Base-by-base conservation (phyloP, 768 basidiomycete genomes). In the Suillus sp. region DNA sequence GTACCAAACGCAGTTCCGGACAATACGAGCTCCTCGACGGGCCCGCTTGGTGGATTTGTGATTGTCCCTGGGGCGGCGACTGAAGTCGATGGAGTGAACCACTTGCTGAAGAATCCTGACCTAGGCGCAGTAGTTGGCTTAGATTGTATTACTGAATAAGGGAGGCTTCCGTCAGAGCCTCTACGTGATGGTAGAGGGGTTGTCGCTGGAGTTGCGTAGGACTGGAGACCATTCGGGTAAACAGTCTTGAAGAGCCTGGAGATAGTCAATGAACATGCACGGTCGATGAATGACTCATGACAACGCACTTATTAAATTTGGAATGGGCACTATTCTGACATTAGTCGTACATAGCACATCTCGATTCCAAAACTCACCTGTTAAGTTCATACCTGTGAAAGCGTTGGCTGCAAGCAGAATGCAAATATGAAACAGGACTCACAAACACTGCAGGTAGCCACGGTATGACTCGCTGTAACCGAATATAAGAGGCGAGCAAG, bases 381-480 rank as follows among this genome's bases (percentile, higher is more conserved):
- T 89, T 90, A 53, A 90, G 72, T 5, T 80, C 70, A 62, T 81
- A 81, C 59, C 81, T 81, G 62, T 18, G 11, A 18, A 64, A 13
- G 10, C 71, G 67, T 71, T 20, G 69, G 67, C 16, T 62, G 61
- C 34, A 22, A 43, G 3, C 37, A 22, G 27, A 32, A 32, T 34
- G 22, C 10, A 20, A 4, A 54, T 37, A 48, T 45, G 35, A 45
- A 10, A 40, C 9, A 16, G 14, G 65, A 81, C 81, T 74, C 73
- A 91, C 85, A 92, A 79, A 78, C 90, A 92, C 67, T 91, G 90
- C 9, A 92, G 68, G 71, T 92, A 92, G 38, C 91, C 91, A 79
- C 84, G 86, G 72, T 91, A 91, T 1, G 86, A 86, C 75, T 92
- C 91, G 62, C 89, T 91, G 59, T 30, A 54, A 59, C 37, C 56